Evolutionary conservation across 768 basidiomycete genomes (phyloP).

Genomic region (Suillus alpinus): DNA sequence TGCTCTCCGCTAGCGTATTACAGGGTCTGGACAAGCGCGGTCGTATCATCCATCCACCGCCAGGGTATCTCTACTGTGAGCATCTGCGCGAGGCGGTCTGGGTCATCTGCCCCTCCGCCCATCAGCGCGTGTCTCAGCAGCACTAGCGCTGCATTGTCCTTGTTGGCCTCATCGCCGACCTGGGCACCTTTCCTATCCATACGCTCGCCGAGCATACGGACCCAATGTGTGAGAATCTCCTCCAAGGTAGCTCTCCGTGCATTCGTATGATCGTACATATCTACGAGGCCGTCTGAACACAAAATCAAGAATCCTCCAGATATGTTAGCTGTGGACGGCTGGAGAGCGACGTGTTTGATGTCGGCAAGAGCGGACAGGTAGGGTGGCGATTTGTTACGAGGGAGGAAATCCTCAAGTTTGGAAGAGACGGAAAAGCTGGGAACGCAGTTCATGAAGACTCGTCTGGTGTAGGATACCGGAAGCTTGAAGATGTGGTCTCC

Average conservation of each 20-base stretch:
- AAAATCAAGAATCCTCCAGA: conserved; percentile 40
- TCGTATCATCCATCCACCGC: conserved; percentile 61
- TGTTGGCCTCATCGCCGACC: conserved; percentile 5
- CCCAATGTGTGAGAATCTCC: conserved; percentile 32
- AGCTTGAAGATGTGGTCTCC: conserved; percentile 57
- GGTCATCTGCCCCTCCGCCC: conserved; percentile 35
- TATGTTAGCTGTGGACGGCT: conserved; percentile 11
- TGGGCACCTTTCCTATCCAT: neutral
- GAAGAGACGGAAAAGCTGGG: conserved; percentile 36
- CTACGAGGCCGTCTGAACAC: conserved; percentile 52
- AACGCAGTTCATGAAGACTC: conserved; percentile 42
- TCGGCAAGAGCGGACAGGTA: conserved; percentile 48
- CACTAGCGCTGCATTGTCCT: conserved; percentile 33
- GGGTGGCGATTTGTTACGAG: conserved; percentile 50
- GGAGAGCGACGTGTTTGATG: conserved; percentile 38
- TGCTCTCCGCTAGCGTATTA: neutral
- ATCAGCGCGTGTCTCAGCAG: conserved; percentile 42
- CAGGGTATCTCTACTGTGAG: conserved; percentile 47
- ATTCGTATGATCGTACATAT: conserved; percentile 20
- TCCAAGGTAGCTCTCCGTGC: conserved; percentile 25
- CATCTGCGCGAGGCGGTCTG: conserved; percentile 40
- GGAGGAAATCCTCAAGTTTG: conserved; percentile 39
- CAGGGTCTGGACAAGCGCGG: conserved; percentile 36
- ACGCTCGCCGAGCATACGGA: conserved; percentile 26
- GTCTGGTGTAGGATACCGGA: conserved; percentile 43